Base-by-base conservation (phyloP, 2,329 filamentous ascomycete genomes). In the Capronia epimyces region DNA sequence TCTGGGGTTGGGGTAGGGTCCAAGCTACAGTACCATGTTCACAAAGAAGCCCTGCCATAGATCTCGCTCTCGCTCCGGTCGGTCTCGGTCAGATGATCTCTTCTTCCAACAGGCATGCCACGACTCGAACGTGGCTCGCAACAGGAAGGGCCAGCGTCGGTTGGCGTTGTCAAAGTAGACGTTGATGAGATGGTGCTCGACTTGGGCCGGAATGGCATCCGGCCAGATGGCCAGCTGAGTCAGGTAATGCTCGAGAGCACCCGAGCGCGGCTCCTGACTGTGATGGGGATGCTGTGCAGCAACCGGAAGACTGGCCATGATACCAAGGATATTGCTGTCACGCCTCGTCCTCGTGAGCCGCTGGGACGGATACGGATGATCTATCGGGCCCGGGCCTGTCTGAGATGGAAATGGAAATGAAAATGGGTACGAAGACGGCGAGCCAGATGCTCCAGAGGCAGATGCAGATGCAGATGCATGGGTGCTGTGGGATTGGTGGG, bases 41-140 rank as follows among this genome's bases (percentile, higher is more conserved):
- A 46, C 43, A 18, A 46, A 46, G n/a, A 46, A 46, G 9, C 43
- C 43, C 31, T 46, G 7, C 43, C 43, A 46, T 18, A 37, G 18
- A 25, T 46, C 43, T 5, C 10, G 8, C 12, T 15, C 10, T 8
- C 18, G 31, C 29, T 46, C 43, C 4, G 7, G 12, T 15, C 10
- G 8, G 16, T 15, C 10, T 8, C 18, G 31, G 18, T 46, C 43
- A 13, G 7, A 6, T 15, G 31, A 15, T 16, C 43, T 24, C 13
- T 10, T 37, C 32, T 27, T 46, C 43, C 43, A 46, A 21, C 2
- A 13, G 8, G 31, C 13, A 37, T 46, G 43, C 43, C 43, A 46
- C 31, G 31, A 24, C 9, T 46, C 2, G 20, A 46, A 46, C n/a
- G 31, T 39, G 16, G 22, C 29, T 32, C 25, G 15, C 32, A 46